Evolutionary conservation across 345 rosid genomes (phyloP), one percentile per base, ranked within the genome.

Genomic region (Draba incana): DNA sequence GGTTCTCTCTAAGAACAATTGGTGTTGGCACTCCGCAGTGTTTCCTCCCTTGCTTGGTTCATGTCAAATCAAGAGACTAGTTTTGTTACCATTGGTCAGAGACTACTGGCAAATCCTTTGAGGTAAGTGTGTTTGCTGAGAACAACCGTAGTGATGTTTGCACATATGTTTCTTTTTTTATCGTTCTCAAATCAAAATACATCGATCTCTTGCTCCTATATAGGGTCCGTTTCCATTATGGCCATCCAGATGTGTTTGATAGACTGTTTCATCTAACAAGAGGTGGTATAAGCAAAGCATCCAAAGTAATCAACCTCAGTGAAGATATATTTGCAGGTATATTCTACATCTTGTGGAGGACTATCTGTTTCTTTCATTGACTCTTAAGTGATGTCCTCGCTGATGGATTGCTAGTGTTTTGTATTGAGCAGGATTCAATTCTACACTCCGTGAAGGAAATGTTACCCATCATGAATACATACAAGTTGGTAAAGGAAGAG

Each of bases 51-150:
- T 53, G 99, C 99, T 13, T 95, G 99, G 99, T 92, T 95, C 78
- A 92, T 95, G 98, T 95, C 99, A 60, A 92, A 89, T 88, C 99
- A 92, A 85, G 99, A 95, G 79, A 95, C 93, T 15, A 95, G 99
- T 79, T 95, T 95, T 78, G 98, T 92, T 45, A 95, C 99, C 28
- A 95, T 95, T 62, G 98, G 98, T 69, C 99, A 95, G 82, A 84
- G 99, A 79, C 76, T 95, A 53, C 72, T 95, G 71, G 99, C 99
- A 72, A 88, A 89, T 75, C 99, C 99, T 54, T 77, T 95, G 71
- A 95, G 80, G 99, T 95, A 83, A 78, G 88, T 80, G 49, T 50
- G 50, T 48, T 51, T 35, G 24, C 75, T 55, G 56, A 48, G 50
- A 12, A 49, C 52, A 38, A 39, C 62, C 64, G 59, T 25, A 35